phyloP scores from a whole-genome alignment of 306 rosid species.

The Gynostemma pentaphyllum region DNA sequence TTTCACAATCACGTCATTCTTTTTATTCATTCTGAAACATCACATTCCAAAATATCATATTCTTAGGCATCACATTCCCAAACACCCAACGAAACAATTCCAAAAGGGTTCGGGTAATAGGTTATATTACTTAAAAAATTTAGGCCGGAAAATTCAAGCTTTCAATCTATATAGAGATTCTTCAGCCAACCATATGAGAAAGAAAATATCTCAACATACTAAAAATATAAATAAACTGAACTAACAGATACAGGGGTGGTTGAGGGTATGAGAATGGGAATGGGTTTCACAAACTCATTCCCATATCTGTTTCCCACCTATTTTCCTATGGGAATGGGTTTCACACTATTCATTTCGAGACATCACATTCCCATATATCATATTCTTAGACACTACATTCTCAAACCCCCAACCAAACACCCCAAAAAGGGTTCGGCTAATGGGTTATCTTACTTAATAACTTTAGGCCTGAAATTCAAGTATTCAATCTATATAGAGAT shows the following conservation, averaged over 20 bases:
- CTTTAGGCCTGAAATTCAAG: neutral
- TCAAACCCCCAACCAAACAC: neutral
- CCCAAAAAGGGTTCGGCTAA: neutral
- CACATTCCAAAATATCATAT: no score
- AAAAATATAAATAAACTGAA: neutral
- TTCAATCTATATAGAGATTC: neutral
- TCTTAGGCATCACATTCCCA: no score
- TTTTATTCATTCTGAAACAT: no score
- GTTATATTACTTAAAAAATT: neutral
- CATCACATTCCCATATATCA: no score
- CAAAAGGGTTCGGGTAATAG: neutral
- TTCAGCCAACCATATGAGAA: neutral
- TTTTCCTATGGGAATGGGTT: no score
- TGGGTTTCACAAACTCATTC: no score
- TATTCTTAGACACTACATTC: no score
- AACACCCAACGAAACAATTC: neutral
- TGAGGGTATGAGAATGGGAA: no score
- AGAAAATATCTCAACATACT: neutral
- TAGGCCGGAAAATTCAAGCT: neutral
- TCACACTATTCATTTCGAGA: no score
- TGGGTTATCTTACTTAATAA: neutral
- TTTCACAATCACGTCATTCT: no score
- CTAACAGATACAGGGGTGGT: no score
- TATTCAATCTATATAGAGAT: neutral
- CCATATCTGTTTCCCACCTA: no score